These are phyloP conservation scores for Quercus phellos DNA, from an alignment of 331 rosid species.

Conservation along the genomic window DNA sequence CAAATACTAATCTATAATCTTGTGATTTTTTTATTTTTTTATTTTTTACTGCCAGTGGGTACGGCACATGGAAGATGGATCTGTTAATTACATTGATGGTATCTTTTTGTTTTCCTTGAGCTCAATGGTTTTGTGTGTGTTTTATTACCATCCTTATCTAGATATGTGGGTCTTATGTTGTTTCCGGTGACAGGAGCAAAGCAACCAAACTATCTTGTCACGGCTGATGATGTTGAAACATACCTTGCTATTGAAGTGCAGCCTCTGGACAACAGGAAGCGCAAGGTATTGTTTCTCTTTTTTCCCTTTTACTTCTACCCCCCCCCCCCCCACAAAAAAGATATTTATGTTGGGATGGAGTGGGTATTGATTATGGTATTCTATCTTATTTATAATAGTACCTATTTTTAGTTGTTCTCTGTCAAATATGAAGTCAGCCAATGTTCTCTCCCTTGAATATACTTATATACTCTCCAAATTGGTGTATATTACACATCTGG, in stretches of 20 bases:
- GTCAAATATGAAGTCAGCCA: background rate
- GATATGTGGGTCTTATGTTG: constrained; percentile 24
- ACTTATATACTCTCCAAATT: background rate
- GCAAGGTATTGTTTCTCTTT: constrained; percentile 53
- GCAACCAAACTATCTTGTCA: constrained; percentile 86
- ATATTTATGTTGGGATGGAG: too few species aligned
- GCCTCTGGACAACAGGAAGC: constrained; percentile 90
- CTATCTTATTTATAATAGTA: too few species aligned
- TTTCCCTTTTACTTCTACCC: too few species aligned
- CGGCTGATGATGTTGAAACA: constrained; percentile 82
- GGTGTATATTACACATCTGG: background rate
- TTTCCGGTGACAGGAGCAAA: constrained; percentile 64
- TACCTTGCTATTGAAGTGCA: constrained; percentile 93
- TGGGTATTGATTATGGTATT: too few species aligned
- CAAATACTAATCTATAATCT: constrained; percentile 14
- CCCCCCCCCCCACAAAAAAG: too few species aligned
- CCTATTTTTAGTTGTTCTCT: too few species aligned
- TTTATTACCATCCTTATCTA: constrained; percentile 7
- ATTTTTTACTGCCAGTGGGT: constrained; percentile 66
- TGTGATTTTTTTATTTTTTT: background rate
- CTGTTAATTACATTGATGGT: constrained; percentile 86
- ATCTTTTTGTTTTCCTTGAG: constrained; percentile 18
- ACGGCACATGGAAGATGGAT: constrained; percentile 86
- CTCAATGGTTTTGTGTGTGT: background rate
- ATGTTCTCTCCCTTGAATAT: background rate